These are phyloP conservation scores for Cetradonia linearis DNA, from an alignment of 495 filamentous ascomycete species.

Conservation along the genomic window DNA sequence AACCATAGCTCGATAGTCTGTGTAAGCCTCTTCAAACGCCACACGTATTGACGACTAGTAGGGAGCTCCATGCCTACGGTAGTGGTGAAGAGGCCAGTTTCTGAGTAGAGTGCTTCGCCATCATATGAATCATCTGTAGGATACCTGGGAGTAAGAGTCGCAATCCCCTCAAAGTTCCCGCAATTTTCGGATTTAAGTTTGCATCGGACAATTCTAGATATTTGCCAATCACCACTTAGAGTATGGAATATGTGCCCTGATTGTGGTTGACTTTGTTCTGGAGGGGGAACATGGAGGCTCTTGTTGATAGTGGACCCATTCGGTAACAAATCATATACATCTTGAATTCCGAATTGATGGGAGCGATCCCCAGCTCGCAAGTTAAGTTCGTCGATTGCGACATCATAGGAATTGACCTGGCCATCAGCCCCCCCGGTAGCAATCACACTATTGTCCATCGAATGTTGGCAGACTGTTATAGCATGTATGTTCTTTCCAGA, in stretches of 20 bases:
- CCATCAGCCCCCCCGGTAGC: slow-evolving; percentile 89
- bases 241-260: slow-evolving; percentile 12
- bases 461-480: slow-evolving; percentile 36
- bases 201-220: slow-evolving; percentile 19
- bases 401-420: slow-evolving; percentile 34
- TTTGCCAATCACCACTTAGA: slow-evolving; percentile 21
- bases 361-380: background rate
- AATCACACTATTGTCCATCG: slow-evolving; percentile 34
- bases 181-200: slow-evolving; percentile 11
- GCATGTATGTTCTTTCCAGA: slow-evolving; percentile 91
- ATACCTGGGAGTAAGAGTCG: slow-evolving; percentile 18
- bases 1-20: slow-evolving; percentile 28
- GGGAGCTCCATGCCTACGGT: slow-evolving; percentile 18
- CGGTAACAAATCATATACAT: background rate
- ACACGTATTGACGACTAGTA: slow-evolving; percentile 26
- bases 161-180: slow-evolving; percentile 23
- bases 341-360: slow-evolving; percentile 10
- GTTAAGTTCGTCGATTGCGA: background rate
- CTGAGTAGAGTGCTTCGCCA: slow-evolving; percentile 24
- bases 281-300: background rate
- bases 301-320: background rate
- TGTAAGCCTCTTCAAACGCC: slow-evolving; percentile 16
- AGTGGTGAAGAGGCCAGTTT: slow-evolving; percentile 23
- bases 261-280: background rate
- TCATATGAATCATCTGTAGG: slow-evolving; percentile 15